Percentiles rank a stretch among this genome's conserved stretches.
Evolutionary conservation across 441 rosid genomes (phyloP).

Genomic region (Aleurites moluccanus): DNA sequence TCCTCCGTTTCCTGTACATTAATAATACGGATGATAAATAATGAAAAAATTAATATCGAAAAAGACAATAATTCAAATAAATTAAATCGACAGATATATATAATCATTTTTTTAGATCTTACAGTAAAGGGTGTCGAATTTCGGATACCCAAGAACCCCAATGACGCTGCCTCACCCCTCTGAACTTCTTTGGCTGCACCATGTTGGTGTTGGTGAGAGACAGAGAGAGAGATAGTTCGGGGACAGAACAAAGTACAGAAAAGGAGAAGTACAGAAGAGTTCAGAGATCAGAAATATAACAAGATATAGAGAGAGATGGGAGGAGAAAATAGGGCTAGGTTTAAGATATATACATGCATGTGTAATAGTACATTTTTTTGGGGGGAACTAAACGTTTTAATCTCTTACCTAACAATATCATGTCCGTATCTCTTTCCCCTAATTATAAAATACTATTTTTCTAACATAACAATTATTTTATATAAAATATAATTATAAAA

Average conservation of each 20-base stretch:
- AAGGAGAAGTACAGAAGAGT: slow-evolving; percentile 15
- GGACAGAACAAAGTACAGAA: background rate
- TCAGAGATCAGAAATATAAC: background rate
- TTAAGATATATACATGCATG: background rate
- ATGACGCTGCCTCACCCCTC: slow-evolving; percentile 62
- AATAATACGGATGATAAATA: background rate
- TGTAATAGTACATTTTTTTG: slow-evolving; percentile 15
- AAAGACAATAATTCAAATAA: no score
- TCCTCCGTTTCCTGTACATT: slow-evolving; percentile 64
- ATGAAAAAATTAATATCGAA: background rate
- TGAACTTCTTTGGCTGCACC: slow-evolving; percentile 55
- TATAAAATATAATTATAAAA: no score
- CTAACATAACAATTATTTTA: background rate
- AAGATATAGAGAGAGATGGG: background rate
- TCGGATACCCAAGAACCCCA: slow-evolving; percentile 73
- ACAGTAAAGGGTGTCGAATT: slow-evolving; percentile 58
- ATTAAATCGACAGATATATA: no score
- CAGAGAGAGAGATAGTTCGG: background rate
- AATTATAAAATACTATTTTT: no score
- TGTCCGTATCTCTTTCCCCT: no score
- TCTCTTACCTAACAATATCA: no score
- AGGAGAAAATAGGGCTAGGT: background rate
- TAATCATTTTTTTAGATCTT: slow-evolving; percentile 1
- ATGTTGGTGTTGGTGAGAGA: slow-evolving; percentile 14
- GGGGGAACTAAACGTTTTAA: slow-evolving; percentile 33